Conservation (phyloP, 805 yeast genomes). For the Lachancea cidri region DNA sequence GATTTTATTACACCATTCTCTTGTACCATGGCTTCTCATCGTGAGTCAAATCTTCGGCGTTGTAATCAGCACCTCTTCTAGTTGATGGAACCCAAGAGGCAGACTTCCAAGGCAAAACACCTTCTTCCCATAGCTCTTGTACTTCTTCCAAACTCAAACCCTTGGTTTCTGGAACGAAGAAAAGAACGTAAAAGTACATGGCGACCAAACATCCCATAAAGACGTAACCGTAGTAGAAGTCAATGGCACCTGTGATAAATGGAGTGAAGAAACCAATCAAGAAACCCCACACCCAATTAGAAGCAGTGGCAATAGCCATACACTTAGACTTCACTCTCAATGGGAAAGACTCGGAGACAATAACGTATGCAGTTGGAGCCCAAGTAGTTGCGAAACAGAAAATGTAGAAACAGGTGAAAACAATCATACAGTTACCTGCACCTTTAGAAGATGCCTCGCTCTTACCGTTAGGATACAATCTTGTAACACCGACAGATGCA, state of each 20-base stretch:
- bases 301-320: slow-evolving; percentile 52
- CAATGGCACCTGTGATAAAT: slow-evolving; percentile 54
- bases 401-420: slow-evolving; percentile 62
- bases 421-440: slow-evolving; percentile 66
- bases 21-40: slow-evolving; percentile 26
- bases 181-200: slow-evolving; percentile 57
- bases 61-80: slow-evolving; percentile 25
- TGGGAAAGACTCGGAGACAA: slow-evolving; percentile 66
- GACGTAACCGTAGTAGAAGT: slow-evolving; percentile 64
- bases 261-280: slow-evolving; percentile 67
- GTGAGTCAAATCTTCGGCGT: slow-evolving; percentile 22
- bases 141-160: slow-evolving; percentile 78
- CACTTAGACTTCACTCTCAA: slow-evolving; percentile 59
- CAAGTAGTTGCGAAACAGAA: slow-evolving; percentile 71
- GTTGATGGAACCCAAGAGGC: slow-evolving; percentile 45
- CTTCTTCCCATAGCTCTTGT: slow-evolving; percentile 49
- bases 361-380: slow-evolving; percentile 66
- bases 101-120: slow-evolving; percentile 41
- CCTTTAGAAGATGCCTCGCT: slow-evolving; percentile 43
- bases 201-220: slow-evolving; percentile 51
- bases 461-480: slow-evolving; percentile 30
- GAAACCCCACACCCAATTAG: slow-evolving; percentile 65
- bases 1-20: slow-evolving; percentile 11
- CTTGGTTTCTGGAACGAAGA: slow-evolving; percentile 69
- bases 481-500: slow-evolving; percentile 57